Evolutionary conservation across 2,329 filamentous ascomycete genomes (phyloP), one percentile per base, ranked within the genome.

Genomic region (Penicillium sp.): DNA sequence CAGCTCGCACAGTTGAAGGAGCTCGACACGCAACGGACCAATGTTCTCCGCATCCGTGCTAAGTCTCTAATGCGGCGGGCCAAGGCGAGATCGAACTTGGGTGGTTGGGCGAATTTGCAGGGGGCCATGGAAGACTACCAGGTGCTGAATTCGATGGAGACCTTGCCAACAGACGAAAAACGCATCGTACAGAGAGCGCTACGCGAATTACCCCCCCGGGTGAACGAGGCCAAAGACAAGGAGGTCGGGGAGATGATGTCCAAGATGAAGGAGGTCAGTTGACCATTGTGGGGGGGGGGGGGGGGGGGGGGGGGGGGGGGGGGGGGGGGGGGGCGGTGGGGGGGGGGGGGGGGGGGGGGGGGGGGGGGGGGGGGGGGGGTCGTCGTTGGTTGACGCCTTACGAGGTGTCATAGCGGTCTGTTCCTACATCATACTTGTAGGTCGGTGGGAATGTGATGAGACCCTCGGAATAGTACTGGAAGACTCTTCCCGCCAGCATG

Each of bases 211-310:
- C 88, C 88, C 1, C 73, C 78, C 1, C 77, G 78, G 52, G 79
- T 89, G 43, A 87, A 91, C 55, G 80, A 79, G 13, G 90, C 90
- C 1, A 88, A 90, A 70, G 85, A 95, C 63, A 80, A 79, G 58
- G 93, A 98, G 70, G 88, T 93, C 80, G 84, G 80, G 3, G 91
- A 98, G 72, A 96, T 97, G 90, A 95, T 95, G 90, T 88, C 86
- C 13, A 96, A 97, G 73, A 71, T 98, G 60, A 96, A 95, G 66
- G 83, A 85, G 58, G 81, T 83, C 56, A 72, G 79, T 75, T 43
- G 32, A 43, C n/a, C n/a, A n/a, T n/a, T n/a, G n/a, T n/a, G n/a
- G n/a, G n/a, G n/a, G n/a, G n/a, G n/a, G n/a, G n/a, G n/a, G n/a
- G n/a, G n/a, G n/a, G n/a, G n/a, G n/a, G n/a, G n/a, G n/a, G n/a